Evolutionary conservation across 2,329 filamentous ascomycete genomes (phyloP), one percentile per base, ranked within the genome.

Genomic region (Pseudocercospora musae): DNA sequence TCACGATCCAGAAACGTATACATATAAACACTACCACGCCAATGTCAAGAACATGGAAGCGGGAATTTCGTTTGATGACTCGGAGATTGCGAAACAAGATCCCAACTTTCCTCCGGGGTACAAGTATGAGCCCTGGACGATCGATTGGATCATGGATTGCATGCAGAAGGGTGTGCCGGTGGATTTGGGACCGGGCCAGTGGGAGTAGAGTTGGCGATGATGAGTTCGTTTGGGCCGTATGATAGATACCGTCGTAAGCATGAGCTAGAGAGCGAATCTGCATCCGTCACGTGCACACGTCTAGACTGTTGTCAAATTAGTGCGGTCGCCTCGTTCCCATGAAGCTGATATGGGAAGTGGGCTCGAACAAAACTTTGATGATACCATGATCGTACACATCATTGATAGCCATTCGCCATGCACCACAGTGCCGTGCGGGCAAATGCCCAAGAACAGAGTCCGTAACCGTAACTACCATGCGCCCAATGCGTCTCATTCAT

Each of bases 1-100:
- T n/a, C 68, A 70, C 57, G 66, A 69, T 46, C 67, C 67, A 6
- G 68, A 70, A 50, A 61, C 29, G n/a, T 66, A 68, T 37, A 63
- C 66, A 8, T 65, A 66, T 27, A 63, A 67, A 15, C 59, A 70
- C 59, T 70, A 68, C 59, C 52, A 64, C 25, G 40, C 53, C 29
- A 62, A 63, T 52, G 61, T 64, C 20, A 53, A 64, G 37, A 58
- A 62, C 20, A 62, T 67, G 55, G 48, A 62, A 29, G 25, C 33
- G 1, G 67, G 62, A 4, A 60, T 56, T 23, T 44, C 29, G 2
- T 69, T 68, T 31, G 58, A 64, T 10, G 65, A 69, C 29, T 61
- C 58, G 15, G 59, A 64, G 18, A 53, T 66, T 15, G 62, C 64
- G 15, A 13, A 25, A 25, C 48, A 29, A 27, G 48, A 52, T 29